A percentile compares a stretch with the other conserved stretches of the same genome.
These are phyloP conservation scores for Pseudogymnoascus pannorum DNA, from an alignment of 2,329 filamentous ascomycete species.

Conservation along the genomic window DNA sequence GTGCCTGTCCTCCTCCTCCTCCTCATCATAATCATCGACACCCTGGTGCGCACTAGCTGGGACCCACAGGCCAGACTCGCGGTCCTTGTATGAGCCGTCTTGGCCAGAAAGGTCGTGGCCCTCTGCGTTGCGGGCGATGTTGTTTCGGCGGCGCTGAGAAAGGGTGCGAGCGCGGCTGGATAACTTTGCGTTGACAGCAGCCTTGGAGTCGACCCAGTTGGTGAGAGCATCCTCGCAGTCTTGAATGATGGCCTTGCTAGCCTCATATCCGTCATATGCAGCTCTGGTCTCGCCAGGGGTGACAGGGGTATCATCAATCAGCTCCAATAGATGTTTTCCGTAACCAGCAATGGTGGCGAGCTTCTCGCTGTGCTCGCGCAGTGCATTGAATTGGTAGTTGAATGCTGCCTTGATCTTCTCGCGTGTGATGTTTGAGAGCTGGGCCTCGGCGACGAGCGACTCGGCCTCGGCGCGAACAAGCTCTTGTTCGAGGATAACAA, in stretches of 20 bases:
- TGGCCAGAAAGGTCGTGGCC: constrained; percentile 77
- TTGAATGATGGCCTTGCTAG: constrained; percentile 97
- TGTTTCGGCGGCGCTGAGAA: constrained; percentile 73
- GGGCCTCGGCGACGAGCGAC: constrained; percentile 95
- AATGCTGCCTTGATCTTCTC: constrained; percentile 99
- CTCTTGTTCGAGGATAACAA: constrained; percentile 96
- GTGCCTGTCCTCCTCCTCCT: constrained; percentile 54
- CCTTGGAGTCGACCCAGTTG: constrained; percentile 92
- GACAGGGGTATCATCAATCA: constrained; percentile 93
- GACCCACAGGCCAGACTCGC: constrained; percentile 74
- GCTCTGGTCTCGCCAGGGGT: constrained; percentile 93
- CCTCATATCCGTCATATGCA: constrained; percentile 96
- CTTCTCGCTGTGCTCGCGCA: constrained; percentile 97
- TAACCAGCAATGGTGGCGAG: constrained; percentile 95
- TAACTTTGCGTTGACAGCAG: constrained; percentile 78
- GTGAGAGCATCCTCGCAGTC: constrained; percentile 96
- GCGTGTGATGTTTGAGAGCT: constrained; percentile 97
- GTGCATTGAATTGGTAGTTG: constrained; percentile 94
- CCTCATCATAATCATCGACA: constrained; percentile 52
- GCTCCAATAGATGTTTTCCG: constrained; percentile 94
- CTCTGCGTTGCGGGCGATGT: constrained; percentile 59
- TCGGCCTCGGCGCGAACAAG: constrained; percentile 97
- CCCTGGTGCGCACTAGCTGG: constrained; percentile 59
- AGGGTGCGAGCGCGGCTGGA: constrained; percentile 82
- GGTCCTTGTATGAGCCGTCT: constrained; percentile 69